Base-by-base conservation (phyloP, 345 rosid species). In the Euclidium syriacum region DNA sequence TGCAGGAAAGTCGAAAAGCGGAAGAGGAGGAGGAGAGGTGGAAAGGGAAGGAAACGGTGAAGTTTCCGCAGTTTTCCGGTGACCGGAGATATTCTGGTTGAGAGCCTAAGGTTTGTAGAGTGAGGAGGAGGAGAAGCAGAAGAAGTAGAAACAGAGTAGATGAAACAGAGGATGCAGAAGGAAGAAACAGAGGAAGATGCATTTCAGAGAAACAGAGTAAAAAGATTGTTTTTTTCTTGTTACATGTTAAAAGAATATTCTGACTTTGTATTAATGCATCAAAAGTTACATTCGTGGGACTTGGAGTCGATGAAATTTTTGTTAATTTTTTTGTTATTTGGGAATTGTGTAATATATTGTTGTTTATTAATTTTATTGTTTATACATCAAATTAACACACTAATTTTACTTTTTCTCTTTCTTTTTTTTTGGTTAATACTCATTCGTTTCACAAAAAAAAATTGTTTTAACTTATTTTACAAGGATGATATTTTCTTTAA, bases 1-100 rank as follows among this genome's bases (percentile, higher is more conserved):
- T 23, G 76, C 97, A 90, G 17, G 89, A 74, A 33, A 90, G 85
- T 15, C 61, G 68, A 36, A 81, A 81, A 64, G 78, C 82, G 22
- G 74, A 34, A 34, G 80, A 76, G 23, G 89, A 73, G 55, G 71
- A 30, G 58, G 79, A 78, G 62, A 83, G 59, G 73, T 80, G 74
- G 65, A 90, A 90, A 17, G 97, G 97, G 54, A 75, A 85, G 9
- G 95, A 80, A 17, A 87, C 46, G 3, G 63, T 75, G 42, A 83
- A 64, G 52, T 62, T 71, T 29, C 97, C 91, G 23, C 97, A 90
- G 16, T 10, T 73, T 47, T 80, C 84, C 33, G 70, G 70, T 70
- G 84, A 80, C 3, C 23, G 72, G 52, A 52, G 57, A 38, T 34
- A 47, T 7, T 78, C 70, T n/a, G 66, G 76, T 22, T 58, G 74